phyloP scores from a whole-genome alignment of 202 grass and related monocot genomes.

The Dendrocalamus latiflorus region DNA sequence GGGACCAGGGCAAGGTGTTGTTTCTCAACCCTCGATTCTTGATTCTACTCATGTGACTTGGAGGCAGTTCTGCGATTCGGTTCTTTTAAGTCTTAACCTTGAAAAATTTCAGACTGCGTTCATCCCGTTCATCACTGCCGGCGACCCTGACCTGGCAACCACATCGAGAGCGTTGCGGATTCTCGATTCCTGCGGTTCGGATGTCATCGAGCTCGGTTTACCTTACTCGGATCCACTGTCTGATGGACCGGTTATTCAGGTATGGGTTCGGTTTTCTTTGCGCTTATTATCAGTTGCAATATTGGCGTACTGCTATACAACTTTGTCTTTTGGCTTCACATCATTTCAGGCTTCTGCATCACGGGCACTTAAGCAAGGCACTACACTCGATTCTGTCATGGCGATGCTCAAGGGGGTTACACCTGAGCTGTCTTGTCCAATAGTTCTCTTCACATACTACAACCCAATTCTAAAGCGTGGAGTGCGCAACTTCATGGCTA shows the following conservation, averaged over 20 bases:
- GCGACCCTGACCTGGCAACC: conserved; percentile 57
- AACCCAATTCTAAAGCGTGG: conserved; percentile 36
- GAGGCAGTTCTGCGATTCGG: no score
- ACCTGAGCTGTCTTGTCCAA: conserved; percentile 49
- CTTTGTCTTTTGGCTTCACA: neutral
- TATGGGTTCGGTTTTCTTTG: neutral
- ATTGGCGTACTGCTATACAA: neutral
- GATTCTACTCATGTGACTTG: neutral
- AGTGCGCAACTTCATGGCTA: conserved; percentile 31
- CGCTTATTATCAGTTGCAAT: neutral
- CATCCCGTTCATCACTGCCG: conserved; percentile 51
- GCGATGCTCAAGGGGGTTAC: conserved; percentile 50
- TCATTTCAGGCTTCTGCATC: conserved; percentile 42
- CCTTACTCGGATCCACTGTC: conserved; percentile 48
- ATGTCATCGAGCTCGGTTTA: conserved; percentile 59
- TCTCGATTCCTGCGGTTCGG: conserved; percentile 35
- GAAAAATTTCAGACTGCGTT: conserved; percentile 39
- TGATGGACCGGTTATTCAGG: conserved; percentile 71
- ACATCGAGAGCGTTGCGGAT: conserved; percentile 47
- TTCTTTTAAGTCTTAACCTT: neutral
- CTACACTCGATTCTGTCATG: conserved; percentile 22
- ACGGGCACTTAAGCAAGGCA: conserved; percentile 43
- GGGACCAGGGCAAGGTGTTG: conserved; percentile 61
- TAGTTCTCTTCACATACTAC: conserved; percentile 63
- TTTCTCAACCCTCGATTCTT: neutral